phyloP scores from a whole-genome alignment of 495 filamentous ascomycete genomes.

The Tuber brumale region DNA sequence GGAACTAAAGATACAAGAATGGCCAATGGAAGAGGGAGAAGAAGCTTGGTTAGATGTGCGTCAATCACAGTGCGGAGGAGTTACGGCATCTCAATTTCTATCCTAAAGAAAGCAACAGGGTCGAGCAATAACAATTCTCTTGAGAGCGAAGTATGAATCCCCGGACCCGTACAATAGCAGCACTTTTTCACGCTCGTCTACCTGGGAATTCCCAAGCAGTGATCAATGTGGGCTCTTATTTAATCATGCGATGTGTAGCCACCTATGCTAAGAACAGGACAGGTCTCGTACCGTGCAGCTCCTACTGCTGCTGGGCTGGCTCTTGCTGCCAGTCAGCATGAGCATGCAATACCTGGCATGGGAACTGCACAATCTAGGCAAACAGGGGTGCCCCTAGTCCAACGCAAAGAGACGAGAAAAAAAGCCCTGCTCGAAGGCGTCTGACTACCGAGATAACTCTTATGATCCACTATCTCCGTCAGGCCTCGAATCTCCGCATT shows the following conservation, averaged over 20 bases:
- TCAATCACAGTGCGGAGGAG: neutral
- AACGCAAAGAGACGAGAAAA: neutral
- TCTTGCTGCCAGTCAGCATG: neutral
- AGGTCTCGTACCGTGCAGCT: neutral
- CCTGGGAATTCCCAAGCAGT: neutral
- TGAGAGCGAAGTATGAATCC: neutral
- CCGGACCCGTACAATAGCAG: neutral
- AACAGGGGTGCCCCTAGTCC: neutral
- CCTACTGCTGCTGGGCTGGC: neutral
- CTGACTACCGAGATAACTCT: neutral
- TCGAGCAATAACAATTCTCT: neutral
- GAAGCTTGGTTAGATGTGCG: neutral
- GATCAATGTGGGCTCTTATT: neutral
- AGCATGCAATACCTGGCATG: neutral
- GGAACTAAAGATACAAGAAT: neutral
- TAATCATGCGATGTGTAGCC: neutral
- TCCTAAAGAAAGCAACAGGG: neutral
- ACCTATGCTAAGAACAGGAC: neutral
- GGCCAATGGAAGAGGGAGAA: neutral
- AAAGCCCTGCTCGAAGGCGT: neutral
- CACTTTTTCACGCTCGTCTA: neutral
- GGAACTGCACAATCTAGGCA: neutral
- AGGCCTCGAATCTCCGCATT: neutral
- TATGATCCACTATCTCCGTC: neutral
- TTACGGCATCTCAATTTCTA: neutral